phyloP scores from a whole-genome alignment of 768 basidiomycete species.

The Boletales sp. region DNA sequence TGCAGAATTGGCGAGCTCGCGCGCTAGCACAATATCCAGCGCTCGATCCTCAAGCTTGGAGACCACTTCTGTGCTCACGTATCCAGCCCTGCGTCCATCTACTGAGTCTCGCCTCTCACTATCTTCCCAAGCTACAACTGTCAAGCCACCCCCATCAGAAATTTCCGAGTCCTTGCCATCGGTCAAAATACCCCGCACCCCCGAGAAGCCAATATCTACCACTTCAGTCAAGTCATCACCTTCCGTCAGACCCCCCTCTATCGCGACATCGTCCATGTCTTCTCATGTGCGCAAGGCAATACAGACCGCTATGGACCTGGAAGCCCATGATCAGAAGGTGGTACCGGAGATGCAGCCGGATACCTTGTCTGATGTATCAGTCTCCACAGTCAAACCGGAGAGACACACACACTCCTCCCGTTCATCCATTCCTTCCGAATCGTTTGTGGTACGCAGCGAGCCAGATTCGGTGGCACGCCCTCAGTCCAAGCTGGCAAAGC shows the following conservation, averaged over 20 bases:
- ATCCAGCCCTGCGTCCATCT: constrained; percentile 67
- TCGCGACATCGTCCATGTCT: constrained; percentile 48
- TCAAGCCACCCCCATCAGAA: constrained; percentile 12
- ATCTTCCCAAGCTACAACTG: constrained; percentile 23
- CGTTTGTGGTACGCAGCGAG: constrained; percentile 12
- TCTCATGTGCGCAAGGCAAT: constrained; percentile 65
- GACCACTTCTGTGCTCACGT: constrained; percentile 66
- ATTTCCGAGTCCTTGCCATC: constrained; percentile 16
- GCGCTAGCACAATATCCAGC: constrained; percentile 48
- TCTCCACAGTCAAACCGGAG: constrained; percentile 22
- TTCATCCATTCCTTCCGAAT: constrained; percentile 14
- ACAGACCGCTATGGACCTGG: constrained; percentile 60
- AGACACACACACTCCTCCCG: constrained; percentile 21
- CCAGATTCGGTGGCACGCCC: constrained; percentile 31
- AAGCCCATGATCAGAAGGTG: constrained; percentile 43
- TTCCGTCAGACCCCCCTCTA: constrained; percentile 23
- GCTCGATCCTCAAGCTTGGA: constrained; percentile 54
- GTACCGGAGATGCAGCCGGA: constrained; percentile 9
- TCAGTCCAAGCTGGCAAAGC: constrained; percentile 70
- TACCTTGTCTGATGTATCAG: constrained; percentile 13
- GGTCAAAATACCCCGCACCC: constrained; percentile 23
- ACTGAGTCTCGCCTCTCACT: constrained; percentile 45
- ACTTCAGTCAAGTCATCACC: constrained; percentile 25
- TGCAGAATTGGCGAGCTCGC: constrained; percentile 62
- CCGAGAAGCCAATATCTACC: constrained; percentile 11